These are phyloP conservation scores for Botryotinia globosa DNA, from an alignment of 2,329 filamentous ascomycete species.

Conservation along the genomic window DNA sequence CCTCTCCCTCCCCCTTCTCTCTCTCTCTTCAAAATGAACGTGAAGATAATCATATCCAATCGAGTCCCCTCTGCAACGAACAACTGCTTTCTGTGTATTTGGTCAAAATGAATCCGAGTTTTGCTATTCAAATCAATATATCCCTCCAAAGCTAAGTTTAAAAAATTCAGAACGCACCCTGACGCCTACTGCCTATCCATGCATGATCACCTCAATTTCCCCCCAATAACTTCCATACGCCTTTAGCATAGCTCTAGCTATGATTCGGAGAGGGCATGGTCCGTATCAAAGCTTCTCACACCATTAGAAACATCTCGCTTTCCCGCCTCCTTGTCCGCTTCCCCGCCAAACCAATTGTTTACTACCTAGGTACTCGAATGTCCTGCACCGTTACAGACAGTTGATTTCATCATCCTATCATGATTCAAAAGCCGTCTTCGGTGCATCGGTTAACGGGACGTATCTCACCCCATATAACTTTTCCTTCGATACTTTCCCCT, in stretches of 20 bases:
- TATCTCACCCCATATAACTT: constrained; percentile 71
- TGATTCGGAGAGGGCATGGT: not conserved
- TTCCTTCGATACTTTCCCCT: constrained; percentile 59
- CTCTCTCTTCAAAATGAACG: not conserved
- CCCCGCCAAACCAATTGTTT: not conserved
- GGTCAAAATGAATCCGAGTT: not conserved
- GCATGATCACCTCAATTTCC: not conserved
- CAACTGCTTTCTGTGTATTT: not conserved
- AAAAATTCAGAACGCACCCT: not conserved
- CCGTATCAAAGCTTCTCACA: too few relatives aligned
- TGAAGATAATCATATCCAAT: not conserved
- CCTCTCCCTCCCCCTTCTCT: too few relatives aligned
- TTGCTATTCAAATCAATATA: not conserved
- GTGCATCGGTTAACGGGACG: constrained; percentile 73
- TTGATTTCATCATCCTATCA: not conserved
- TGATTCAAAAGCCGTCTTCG: constrained; percentile 34
- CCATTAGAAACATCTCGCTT: not conserved
- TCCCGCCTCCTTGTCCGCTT: not conserved
- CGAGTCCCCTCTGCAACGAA: not conserved
- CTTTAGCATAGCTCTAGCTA: not conserved
- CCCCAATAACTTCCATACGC: not conserved
- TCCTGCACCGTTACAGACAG: too few relatives aligned
- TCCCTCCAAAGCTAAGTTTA: not conserved
- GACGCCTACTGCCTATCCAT: not conserved
- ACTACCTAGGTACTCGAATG: not conserved